These are phyloP conservation scores for Begonia loranthoides DNA, from an alignment of 306 rosid genomes.

Conservation along the genomic window DNA sequence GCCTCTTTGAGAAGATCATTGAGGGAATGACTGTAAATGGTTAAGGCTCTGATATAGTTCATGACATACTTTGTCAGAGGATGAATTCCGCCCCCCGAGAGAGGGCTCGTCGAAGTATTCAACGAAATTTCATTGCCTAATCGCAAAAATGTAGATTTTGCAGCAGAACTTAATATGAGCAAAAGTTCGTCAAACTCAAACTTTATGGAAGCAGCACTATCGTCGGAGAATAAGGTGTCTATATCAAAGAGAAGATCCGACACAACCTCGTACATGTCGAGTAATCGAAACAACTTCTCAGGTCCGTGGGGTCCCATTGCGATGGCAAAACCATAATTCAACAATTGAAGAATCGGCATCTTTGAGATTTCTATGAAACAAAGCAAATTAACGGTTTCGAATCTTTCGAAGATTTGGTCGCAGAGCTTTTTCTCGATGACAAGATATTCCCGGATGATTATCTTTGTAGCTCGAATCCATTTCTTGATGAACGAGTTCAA, in stretches of 20 bases:
- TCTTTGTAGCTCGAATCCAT: conserved; percentile 36
- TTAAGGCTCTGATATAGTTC: conserved; percentile 36
- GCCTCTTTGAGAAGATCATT: conserved; percentile 27
- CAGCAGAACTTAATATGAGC: conserved; percentile 18
- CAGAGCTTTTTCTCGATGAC: conserved; percentile 40
- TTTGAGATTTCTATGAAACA: conserved; percentile 42
- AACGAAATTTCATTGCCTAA: conserved; percentile 33
- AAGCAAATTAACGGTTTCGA: conserved; percentile 17
- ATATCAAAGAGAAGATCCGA: conserved; percentile 23
- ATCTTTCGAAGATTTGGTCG: conserved; percentile 31
- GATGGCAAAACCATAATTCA: conserved; percentile 48
- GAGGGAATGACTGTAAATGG: conserved; percentile 24
- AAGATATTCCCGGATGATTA: conserved; percentile 39
- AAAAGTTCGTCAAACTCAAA: conserved; percentile 31
- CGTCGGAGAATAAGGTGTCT: conserved; percentile 33
- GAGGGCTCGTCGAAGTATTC: conserved; percentile 18
- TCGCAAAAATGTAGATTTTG: conserved; percentile 29
- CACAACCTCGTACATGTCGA: conserved; percentile 53
- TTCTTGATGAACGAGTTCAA: conserved; percentile 34
- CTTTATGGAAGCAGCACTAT: conserved; percentile 23
- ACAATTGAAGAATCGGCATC: conserved; percentile 20
- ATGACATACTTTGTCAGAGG: conserved; percentile 52
- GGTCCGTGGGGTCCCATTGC: conserved; percentile 31
- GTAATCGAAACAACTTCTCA: conserved; percentile 36
- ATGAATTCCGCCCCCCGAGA: conserved; percentile 44